Conservation (phyloP, 345 rosid species). For the Pseudoturritis turrita region DNA sequence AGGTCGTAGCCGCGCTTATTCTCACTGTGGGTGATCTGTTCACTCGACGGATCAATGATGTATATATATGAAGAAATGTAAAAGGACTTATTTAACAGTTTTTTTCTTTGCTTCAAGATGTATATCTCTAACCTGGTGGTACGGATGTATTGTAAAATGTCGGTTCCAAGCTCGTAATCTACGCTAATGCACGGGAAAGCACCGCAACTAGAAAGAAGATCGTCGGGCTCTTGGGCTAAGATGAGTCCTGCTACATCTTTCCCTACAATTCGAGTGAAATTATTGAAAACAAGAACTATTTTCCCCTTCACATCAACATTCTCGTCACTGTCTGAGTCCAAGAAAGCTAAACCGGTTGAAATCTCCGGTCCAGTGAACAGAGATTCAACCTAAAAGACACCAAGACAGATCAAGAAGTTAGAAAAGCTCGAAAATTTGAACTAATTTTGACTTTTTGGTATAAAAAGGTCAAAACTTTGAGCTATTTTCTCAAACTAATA, state of each 20-base stretch:
- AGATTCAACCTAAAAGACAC: constrained; percentile 36
- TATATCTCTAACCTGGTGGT: constrained; percentile 21
- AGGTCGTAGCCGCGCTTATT: constrained; percentile 29
- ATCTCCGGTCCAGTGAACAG: constrained; percentile 24
- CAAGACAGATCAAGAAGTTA: neutral
- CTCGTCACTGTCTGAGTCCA: neutral
- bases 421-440: constrained; percentile 7
- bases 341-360: constrained; percentile 11
- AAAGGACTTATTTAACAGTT: constrained; percentile 21
- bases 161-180: constrained; percentile 30
- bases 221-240: constrained; percentile 2
- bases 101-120: neutral
- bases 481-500: neutral
- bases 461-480: neutral
- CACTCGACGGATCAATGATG: constrained; percentile 30
- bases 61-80: neutral
- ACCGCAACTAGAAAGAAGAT: neutral
- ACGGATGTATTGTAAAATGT: constrained; percentile 29
- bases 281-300: constrained; percentile 6
- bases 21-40: constrained; percentile 28
- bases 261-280: neutral
- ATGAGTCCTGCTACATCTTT: constrained; percentile 27
- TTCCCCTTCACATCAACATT: constrained; percentile 15
- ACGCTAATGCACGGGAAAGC: constrained; percentile 6
- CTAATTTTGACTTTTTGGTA: neutral